A percentile compares a stretch with the other conserved stretches of the same genome.
These are phyloP conservation scores for Pyrus bretschneideri DNA, from an alignment of 306 rosid species.

Conservation along the genomic window DNA sequence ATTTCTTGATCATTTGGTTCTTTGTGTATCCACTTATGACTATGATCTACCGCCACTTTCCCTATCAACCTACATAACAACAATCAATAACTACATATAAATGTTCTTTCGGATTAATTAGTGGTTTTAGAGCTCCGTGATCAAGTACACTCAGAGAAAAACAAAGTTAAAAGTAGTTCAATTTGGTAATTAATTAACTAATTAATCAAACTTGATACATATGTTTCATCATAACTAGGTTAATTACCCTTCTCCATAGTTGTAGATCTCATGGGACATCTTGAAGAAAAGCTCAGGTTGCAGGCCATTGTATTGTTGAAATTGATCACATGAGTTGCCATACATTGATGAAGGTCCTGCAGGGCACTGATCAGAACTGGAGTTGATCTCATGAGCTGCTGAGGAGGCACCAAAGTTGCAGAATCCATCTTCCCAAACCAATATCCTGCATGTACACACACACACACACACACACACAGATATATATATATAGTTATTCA, in stretches of 20 bases:
- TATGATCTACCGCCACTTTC: conserved; percentile 94
- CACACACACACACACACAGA: background rate
- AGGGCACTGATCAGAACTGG: conserved; percentile 31
- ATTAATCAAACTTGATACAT: background rate
- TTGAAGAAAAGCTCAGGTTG: conserved; percentile 98
- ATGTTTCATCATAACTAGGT: background rate
- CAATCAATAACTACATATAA: background rate
- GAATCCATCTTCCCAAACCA: conserved; percentile 99
- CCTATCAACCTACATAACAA: conserved; percentile 72
- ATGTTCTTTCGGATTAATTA: background rate
- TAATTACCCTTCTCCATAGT: conserved; percentile 91
- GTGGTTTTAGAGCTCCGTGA: background rate
- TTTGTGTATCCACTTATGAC: conserved; percentile 95
- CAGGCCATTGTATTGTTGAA: conserved; percentile 68
- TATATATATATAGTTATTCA: background rate
- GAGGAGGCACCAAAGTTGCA: conserved; percentile 83
- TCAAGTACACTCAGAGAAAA: background rate
- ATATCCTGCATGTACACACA: conserved; percentile 48
- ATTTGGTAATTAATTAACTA: background rate
- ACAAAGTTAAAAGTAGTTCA: background rate
- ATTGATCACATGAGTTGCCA: conserved; percentile 47
- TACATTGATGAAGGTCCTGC: conserved; percentile 37
- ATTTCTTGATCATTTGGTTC: conserved; percentile 88
- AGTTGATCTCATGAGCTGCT: conserved; percentile 36
- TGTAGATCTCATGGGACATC: conserved; percentile 99